A percentile compares a stretch with the other conserved stretches of the same genome.
phyloP scores from a whole-genome alignment of 2,329 filamentous ascomycete species.

The Colletotrichum sansevieriae region DNA sequence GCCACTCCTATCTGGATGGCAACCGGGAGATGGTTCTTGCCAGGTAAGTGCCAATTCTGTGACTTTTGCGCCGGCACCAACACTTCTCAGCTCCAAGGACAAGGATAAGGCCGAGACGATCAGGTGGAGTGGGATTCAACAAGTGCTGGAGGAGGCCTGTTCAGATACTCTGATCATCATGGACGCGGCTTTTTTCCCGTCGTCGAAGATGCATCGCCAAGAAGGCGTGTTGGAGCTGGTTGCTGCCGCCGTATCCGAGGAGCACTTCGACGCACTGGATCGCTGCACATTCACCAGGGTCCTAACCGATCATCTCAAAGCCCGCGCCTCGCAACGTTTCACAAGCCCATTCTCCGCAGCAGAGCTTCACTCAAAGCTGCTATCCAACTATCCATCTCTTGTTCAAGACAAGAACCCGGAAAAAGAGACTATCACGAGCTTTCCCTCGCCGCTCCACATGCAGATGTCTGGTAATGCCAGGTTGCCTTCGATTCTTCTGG shows the following conservation, averaged over 20 bases:
- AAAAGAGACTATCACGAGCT: conserved; percentile 60
- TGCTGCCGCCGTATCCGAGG: conserved; percentile 67
- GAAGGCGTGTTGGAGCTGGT: conserved; percentile 69
- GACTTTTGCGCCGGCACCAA: conserved; percentile 4
- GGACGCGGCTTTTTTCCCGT: conserved; percentile 70
- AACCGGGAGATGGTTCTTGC: conserved; percentile 70
- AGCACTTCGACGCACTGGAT: conserved; percentile 61
- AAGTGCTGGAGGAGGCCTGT: conserved; percentile 66
- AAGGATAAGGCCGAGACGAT: conserved; percentile 60
- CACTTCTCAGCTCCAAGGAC: conserved; percentile 59
- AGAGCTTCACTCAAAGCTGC: conserved; percentile 67
- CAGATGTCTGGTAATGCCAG: conserved; percentile 67
- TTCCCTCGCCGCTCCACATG: conserved; percentile 67
- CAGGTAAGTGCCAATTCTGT: conserved; percentile 57
- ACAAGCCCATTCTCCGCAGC: conserved; percentile 62
- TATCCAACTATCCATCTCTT: conserved; percentile 65
- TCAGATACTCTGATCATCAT: conserved; percentile 70
- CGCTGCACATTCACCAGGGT: conserved; percentile 66
- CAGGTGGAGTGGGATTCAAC: conserved; percentile 69
- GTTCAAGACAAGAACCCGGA: conserved; percentile 64
- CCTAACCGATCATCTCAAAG: conserved; percentile 63
- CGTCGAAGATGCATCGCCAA: conserved; percentile 64
- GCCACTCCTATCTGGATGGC: conserved; percentile 66
- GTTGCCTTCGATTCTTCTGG: conserved; percentile 68
- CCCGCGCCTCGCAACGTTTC: conserved; percentile 58